Evolutionary conservation across 2,329 filamentous ascomycete species (phyloP).

Genomic region (Epichloe elymi): DNA sequence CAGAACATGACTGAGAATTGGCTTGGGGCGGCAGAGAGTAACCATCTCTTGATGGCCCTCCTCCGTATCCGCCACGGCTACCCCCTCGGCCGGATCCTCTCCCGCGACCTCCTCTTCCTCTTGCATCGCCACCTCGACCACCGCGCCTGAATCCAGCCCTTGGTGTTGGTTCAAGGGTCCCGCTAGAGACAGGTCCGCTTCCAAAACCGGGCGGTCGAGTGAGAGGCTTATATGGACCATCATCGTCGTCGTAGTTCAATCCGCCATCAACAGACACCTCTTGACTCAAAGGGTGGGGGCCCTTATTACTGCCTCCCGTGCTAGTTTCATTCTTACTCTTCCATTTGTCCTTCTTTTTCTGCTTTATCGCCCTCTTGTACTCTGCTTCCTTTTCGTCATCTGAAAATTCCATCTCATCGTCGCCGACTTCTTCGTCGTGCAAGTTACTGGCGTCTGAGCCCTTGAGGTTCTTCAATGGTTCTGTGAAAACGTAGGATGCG

Average conservation of each 20-base stretch:
- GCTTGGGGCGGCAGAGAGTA: slow-evolving; percentile 27
- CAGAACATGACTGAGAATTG: slow-evolving; percentile 14
- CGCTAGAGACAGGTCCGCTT: slow-evolving; percentile 29
- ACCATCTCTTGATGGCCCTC: slow-evolving; percentile 21
- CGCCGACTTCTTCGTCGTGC: slow-evolving; percentile 78
- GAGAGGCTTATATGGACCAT: slow-evolving; percentile 60
- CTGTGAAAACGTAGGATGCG: slow-evolving; percentile 76
- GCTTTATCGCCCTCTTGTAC: slow-evolving; percentile 57
- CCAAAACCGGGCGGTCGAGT: slow-evolving; percentile 53
- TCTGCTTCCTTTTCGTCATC: slow-evolving; percentile 91
- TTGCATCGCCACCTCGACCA: slow-evolving; percentile 25
- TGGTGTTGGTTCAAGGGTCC: slow-evolving; percentile 22
- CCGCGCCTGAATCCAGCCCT: slow-evolving; percentile 23
- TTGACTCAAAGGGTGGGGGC: slow-evolving; percentile 27
- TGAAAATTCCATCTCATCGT: slow-evolving; percentile 87
- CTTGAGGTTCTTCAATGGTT: slow-evolving; percentile 65
- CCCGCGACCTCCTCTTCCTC: slow-evolving; percentile 29
- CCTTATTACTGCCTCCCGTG: slow-evolving; percentile 19
- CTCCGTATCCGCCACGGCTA: slow-evolving; percentile 19
- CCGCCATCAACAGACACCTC: slow-evolving; percentile 28
- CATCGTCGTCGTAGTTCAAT: slow-evolving; percentile 54
- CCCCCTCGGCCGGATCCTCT: slow-evolving; percentile 27
- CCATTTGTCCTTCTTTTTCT: slow-evolving; percentile 43
- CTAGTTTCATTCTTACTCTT: slow-evolving; percentile 29
- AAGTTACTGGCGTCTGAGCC: slow-evolving; percentile 91